Evolutionary conservation across 2,329 filamentous ascomycete species (phyloP).

Genomic region (Ascocoryne sarcoides): DNA sequence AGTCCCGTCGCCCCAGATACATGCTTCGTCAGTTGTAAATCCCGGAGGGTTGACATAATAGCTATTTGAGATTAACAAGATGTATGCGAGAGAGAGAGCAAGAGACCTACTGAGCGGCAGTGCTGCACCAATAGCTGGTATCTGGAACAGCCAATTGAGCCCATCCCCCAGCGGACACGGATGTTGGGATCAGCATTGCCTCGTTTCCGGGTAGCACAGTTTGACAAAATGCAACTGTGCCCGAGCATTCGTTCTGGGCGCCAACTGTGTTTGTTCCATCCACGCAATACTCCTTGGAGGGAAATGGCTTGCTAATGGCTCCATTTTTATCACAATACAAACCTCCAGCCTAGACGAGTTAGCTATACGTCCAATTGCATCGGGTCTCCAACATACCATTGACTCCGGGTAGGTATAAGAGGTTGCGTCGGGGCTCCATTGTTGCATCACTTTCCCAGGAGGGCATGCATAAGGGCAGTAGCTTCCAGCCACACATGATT

Average conservation of each 20-base stretch:
- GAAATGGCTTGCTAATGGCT: slow-evolving; percentile 60
- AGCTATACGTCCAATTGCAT: slow-evolving; percentile 3
- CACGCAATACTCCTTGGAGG: slow-evolving; percentile 58
- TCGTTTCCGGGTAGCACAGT: slow-evolving; percentile 73
- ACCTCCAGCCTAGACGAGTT: slow-evolving; percentile 53
- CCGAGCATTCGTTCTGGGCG: slow-evolving; percentile 57
- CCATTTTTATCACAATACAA: slow-evolving; percentile 62
- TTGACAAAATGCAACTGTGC: slow-evolving; percentile 64
- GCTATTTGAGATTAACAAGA: slow-evolving; percentile 33
- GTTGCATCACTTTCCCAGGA: slow-evolving; percentile 65
- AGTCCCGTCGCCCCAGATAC: slow-evolving; percentile 59
- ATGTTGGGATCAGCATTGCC: slow-evolving; percentile 74
- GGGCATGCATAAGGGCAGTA: slow-evolving; percentile 75
- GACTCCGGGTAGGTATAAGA: slow-evolving; percentile 60
- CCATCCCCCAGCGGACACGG: slow-evolving; percentile 39
- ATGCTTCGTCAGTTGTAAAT: slow-evolving; percentile 48
- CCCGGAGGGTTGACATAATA: slow-evolving; percentile 75
- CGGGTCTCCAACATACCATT: slow-evolving; percentile 46
- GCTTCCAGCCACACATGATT: slow-evolving; percentile 54
- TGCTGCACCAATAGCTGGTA: slow-evolving; percentile 60
- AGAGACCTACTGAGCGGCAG: slow-evolving; percentile 61
- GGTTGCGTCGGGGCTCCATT: slow-evolving; percentile 65
- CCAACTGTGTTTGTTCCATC: slow-evolving; percentile 56
- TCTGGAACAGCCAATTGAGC: slow-evolving; percentile 63
- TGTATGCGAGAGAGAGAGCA: slow-evolving; percentile 1